A percentile compares a stretch with the other conserved stretches of the same genome.
These are phyloP conservation scores for Actinidia chinensis DNA, from an alignment of 179 eudicot species.

Conservation along the genomic window DNA sequence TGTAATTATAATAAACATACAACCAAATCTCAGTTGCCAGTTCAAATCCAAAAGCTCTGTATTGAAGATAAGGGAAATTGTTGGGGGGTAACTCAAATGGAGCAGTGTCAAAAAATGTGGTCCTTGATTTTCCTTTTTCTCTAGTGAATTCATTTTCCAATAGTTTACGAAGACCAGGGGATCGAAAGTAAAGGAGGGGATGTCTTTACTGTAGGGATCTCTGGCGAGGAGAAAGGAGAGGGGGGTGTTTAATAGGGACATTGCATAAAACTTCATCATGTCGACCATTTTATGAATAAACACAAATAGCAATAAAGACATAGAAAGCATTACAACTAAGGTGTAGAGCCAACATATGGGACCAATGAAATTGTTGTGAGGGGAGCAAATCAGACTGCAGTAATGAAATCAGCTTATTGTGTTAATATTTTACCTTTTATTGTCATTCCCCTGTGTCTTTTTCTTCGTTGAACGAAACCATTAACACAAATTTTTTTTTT, in stretches of 20 bases:
- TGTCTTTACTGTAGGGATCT: no score
- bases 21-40: background rate
- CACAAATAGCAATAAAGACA: background rate
- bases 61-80: background rate
- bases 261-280: background rate
- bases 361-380: background rate
- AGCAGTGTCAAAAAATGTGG: no score
- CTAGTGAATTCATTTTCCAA: no score
- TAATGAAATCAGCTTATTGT: background rate
- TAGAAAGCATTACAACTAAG: background rate
- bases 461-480: slow-evolving; percentile 3
- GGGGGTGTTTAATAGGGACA: no score
- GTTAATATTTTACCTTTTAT: slow-evolving; percentile 5
- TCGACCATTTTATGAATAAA: background rate
- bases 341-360: background rate
- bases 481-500: slow-evolving; percentile 22
- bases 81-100: background rate
- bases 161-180: no score
- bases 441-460: background rate
- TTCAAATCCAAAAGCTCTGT: background rate
- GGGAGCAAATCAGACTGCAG: background rate
- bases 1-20: background rate
- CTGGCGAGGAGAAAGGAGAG: no score
- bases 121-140: no score
- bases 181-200: no score